A percentile compares a stretch with the other conserved stretches of the same genome.
phyloP scores from a whole-genome alignment of 2,329 filamentous ascomycete species.

The Metarhizium sp. region DNA sequence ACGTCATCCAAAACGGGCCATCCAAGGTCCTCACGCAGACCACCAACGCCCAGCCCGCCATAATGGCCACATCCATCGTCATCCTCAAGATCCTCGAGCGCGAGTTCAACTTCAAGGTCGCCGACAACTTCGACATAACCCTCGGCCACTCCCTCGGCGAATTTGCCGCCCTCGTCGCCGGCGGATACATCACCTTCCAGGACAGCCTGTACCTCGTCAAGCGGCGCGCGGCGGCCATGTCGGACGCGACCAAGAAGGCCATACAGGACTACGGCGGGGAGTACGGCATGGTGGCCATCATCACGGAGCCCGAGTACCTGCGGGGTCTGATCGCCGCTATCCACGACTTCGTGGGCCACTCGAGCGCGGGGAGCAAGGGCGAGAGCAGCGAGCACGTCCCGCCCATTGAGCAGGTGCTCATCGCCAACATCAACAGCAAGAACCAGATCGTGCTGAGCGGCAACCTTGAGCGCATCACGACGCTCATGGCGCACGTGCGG shows the following conservation, averaged over 20 bases:
- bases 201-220: slow-evolving; percentile 73
- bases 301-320: slow-evolving; percentile 77
- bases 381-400: slow-evolving; percentile 60
- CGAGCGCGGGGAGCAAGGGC: slow-evolving; percentile 53
- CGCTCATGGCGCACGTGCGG: slow-evolving; percentile 72
- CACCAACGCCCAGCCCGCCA: slow-evolving; percentile 84
- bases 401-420: slow-evolving; percentile 75
- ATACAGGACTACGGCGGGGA: slow-evolving; percentile 61
- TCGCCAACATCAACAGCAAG: slow-evolving; percentile 91
- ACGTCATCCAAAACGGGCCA: slow-evolving; percentile 71
- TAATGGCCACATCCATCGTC: slow-evolving; percentile 89
- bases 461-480: slow-evolving; percentile 72
- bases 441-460: slow-evolving; percentile 94
- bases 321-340: slow-evolving; percentile 61
- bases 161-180: slow-evolving; percentile 82
- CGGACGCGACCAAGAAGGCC: slow-evolving; percentile 60
- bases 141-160: slow-evolving; percentile 89
- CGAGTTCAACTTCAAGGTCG: slow-evolving; percentile 69
- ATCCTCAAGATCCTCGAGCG: slow-evolving; percentile 80
- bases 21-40: slow-evolving; percentile 70
- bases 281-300: slow-evolving; percentile 89
- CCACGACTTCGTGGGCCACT: slow-evolving; percentile 67
- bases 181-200: slow-evolving; percentile 66
- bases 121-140: slow-evolving; percentile 67
- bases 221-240: slow-evolving; percentile 74